Conservation (phyloP, 106 monocot species). For the Amphibolis antarctica region DNA sequence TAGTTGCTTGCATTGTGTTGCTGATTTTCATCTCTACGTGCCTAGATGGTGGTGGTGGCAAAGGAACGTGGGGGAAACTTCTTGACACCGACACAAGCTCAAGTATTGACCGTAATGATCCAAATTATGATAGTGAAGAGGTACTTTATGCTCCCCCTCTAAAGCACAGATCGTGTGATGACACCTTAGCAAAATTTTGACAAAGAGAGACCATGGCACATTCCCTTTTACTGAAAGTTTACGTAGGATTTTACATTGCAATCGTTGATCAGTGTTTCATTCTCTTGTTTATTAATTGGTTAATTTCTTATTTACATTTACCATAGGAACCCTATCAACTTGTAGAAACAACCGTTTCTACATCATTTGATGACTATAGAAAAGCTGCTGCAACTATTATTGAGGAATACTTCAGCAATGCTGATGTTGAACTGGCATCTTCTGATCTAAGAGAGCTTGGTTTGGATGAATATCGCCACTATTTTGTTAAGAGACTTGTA, state of each 20-base stretch:
- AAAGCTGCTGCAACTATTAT: slow-evolving; percentile 40
- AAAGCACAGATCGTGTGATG: too few relatives aligned
- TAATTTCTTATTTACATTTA: neutral
- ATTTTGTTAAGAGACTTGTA: slow-evolving; percentile 75
- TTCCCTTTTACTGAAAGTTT: too few relatives aligned
- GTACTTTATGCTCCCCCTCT: slow-evolving; percentile 19
- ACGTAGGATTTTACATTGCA: too few relatives aligned
- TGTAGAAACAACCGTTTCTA: slow-evolving; percentile 43
- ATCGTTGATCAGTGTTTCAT: neutral
- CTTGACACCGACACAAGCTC: slow-evolving; percentile 50
- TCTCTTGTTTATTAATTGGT: neutral
- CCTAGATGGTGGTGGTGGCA: slow-evolving; percentile 92
- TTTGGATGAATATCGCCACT: slow-evolving; percentile 44
- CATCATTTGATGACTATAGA: slow-evolving; percentile 47
- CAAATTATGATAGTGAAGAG: slow-evolving; percentile 96
- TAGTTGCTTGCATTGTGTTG: too few relatives aligned
- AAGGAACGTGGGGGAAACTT: slow-evolving; percentile 99
- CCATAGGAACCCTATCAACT: slow-evolving; percentile 79
- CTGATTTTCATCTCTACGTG: too few relatives aligned
- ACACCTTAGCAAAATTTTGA: neutral
- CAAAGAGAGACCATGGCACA: too few relatives aligned
- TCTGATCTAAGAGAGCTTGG: slow-evolving; percentile 61
- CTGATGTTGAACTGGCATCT: slow-evolving; percentile 55
- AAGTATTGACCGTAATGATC: slow-evolving; percentile 72
- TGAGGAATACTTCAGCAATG: slow-evolving; percentile 75